These are phyloP conservation scores for Betula pendula DNA, from an alignment of 306 rosid genomes.

Conservation along the genomic window DNA sequence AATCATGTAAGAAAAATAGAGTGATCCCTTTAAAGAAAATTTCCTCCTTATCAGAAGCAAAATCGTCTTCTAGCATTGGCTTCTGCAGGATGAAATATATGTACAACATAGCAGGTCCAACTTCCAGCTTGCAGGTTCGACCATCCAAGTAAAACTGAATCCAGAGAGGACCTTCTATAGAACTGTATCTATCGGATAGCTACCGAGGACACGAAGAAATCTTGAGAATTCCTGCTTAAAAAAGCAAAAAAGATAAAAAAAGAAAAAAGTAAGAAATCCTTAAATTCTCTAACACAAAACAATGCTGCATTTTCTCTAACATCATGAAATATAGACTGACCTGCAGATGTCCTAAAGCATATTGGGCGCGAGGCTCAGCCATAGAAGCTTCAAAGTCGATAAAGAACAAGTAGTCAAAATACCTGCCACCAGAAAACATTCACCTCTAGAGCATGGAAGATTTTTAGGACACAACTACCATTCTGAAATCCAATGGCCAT, in stretches of 20 bases:
- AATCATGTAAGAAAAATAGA: constrained; percentile 21
- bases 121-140: neutral
- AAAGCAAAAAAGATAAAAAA: constrained; percentile 4
- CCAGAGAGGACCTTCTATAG: constrained; percentile 24
- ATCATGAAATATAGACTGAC: constrained; percentile 36
- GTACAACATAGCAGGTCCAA: constrained; percentile 32
- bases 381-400: constrained; percentile 89
- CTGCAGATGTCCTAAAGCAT: constrained; percentile 80
- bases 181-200: constrained; percentile 56
- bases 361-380: constrained; percentile 84
- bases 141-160: neutral
- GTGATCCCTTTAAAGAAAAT: constrained; percentile 25
- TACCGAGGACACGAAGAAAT: constrained; percentile 77
- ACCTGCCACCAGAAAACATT: constrained; percentile 51
- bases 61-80: constrained; percentile 20
- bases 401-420: constrained; percentile 83
- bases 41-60: constrained; percentile 23
- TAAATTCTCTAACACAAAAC: too few species aligned
- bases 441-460: neutral
- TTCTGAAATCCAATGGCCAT: constrained; percentile 5
- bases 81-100: constrained; percentile 23
- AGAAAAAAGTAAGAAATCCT: neutral
- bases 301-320: neutral
- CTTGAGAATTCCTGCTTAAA: constrained; percentile 63
- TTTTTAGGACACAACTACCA: constrained; percentile 11